Base-by-base conservation (phyloP, 768 basidiomycete genomes). In the Naematelia aurantialba region DNA sequence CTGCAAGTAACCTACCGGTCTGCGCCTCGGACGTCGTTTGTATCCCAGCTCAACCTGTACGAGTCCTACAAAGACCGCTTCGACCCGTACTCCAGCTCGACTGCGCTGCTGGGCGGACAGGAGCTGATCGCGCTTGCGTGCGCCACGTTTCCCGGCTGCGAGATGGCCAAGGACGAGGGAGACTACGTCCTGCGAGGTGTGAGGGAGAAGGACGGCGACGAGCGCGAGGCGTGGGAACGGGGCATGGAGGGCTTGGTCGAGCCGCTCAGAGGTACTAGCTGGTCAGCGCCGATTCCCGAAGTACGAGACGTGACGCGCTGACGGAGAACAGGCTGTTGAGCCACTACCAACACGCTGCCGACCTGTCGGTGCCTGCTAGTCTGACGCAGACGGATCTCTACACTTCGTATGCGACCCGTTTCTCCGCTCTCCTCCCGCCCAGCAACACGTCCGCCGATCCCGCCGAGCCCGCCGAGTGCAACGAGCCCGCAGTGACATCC, bases 71-170 rank as follows among this genome's bases (percentile, higher is more conserved):
- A 59, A 39, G 60, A 45, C 17, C 66, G 72, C 8, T 74, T 74
- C 31, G 70, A 69, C 55, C 68, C 72, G 5, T 68, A 68, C 55
- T 52, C 65, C 17, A 58, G 48, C 8, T 25, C 45, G 14, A 55
- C 68, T 0, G 66, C 70, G 3, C 45, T 71, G 3, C 24, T 71
- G 25, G 66, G 63, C 53, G 72, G 72, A 46, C 68, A 69, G 51
- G 72, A 74, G 26, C 54, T 74, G 22, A 71, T 74, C 22, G 66
- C 65, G 30, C 60, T 74, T 10, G 70, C 68, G 3, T 69, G 68
- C 34, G 72, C 69, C 11, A 71, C 69, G 5, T 71, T 74, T 44
- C 60, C 65, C 1, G 72, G 70, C 5, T 68, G 69, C 26, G 62
- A 61, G 50, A 66, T 71, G 61, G 72, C 69, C 24, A 56, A 57